Evolutionary conservation across 495 filamentous ascomycete species (phyloP).

Genomic region (Penicillium nucicola): DNA sequence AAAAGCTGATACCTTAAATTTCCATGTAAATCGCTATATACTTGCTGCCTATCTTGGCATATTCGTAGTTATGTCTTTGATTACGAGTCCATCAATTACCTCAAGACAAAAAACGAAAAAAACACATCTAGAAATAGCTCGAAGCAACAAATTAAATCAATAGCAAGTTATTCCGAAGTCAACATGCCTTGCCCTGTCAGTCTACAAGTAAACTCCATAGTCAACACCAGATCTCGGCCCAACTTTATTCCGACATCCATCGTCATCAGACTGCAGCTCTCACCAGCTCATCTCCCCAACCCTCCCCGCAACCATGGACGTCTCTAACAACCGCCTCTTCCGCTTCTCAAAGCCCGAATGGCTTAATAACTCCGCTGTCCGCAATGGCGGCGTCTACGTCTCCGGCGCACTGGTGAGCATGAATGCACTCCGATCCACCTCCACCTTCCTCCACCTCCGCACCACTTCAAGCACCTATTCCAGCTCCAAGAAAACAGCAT

Average conservation of each 20-base stretch:
- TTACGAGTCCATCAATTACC: too few relatives aligned
- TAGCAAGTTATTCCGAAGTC: too few relatives aligned
- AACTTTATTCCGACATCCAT: constrained; percentile 15
- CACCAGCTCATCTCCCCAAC: constrained; percentile 3
- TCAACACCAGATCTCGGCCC: constrained; percentile 7
- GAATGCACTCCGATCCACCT: neutral
- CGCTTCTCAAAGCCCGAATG: constrained; percentile 81
- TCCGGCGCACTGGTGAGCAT: constrained; percentile 78
- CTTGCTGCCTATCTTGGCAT: neutral
- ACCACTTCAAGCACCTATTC: neutral
- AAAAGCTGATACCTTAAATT: neutral
- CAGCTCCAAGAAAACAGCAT: too few relatives aligned
- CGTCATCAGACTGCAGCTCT: constrained; percentile 20
- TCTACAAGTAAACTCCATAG: neutral
- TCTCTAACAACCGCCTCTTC: constrained; percentile 62
- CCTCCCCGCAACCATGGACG: constrained; percentile 49
- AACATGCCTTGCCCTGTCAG: too few relatives aligned
- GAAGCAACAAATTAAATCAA: too few relatives aligned
- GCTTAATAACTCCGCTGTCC: constrained; percentile 81
- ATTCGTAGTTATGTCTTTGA: too few relatives aligned
- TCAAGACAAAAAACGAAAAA: too few relatives aligned
- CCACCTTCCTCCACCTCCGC: constrained; percentile 1
- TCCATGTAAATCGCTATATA: neutral
- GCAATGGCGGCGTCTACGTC: constrained; percentile 79
- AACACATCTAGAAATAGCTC: too few relatives aligned